A percentile compares a stretch with the other conserved stretches of the same genome.
Conservation (phyloP, 225 moss, liverwort and hornwort genomes). For the Rhytidiadelphus loreus region DNA sequence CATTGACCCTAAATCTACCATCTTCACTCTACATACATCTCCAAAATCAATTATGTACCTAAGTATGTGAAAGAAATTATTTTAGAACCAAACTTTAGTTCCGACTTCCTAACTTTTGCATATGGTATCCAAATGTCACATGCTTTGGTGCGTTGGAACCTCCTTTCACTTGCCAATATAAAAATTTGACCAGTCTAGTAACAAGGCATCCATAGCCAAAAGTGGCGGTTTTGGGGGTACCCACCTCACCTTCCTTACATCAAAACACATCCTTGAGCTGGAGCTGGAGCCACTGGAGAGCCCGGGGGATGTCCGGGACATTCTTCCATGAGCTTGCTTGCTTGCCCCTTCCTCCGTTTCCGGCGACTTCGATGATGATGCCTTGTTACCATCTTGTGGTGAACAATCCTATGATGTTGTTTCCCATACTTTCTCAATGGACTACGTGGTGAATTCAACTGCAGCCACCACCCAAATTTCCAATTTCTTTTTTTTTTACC, state of each 20-base stretch:
- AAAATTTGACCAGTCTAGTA: not conserved
- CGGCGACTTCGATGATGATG: not conserved
- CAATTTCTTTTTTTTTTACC: not conserved
- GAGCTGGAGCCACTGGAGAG: not conserved
- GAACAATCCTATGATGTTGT: not conserved
- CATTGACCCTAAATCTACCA: fast-evolving
- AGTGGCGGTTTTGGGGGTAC: not conserved
- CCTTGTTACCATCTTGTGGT: not conserved
- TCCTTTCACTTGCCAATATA: not conserved
- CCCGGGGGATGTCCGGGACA: not conserved
- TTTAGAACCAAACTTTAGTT: not conserved
- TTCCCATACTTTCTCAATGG: not conserved
- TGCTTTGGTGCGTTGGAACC: not conserved
- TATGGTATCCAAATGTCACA: fast-evolving
- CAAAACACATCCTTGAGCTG: not conserved
- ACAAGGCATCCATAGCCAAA: not conserved
- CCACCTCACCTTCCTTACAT: not conserved
- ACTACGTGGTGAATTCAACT: not conserved
- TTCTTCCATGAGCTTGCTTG: not conserved
- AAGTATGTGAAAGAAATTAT: not conserved
- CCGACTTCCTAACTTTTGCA: not conserved
- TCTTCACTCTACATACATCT: not conserved
- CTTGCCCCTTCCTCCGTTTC: not conserved
- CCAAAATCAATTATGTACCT: no score
- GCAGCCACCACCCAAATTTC: not conserved